Conservation (phyloP, 768 basidiomycete genomes). For the Punctularia strigosozonata region DNA sequence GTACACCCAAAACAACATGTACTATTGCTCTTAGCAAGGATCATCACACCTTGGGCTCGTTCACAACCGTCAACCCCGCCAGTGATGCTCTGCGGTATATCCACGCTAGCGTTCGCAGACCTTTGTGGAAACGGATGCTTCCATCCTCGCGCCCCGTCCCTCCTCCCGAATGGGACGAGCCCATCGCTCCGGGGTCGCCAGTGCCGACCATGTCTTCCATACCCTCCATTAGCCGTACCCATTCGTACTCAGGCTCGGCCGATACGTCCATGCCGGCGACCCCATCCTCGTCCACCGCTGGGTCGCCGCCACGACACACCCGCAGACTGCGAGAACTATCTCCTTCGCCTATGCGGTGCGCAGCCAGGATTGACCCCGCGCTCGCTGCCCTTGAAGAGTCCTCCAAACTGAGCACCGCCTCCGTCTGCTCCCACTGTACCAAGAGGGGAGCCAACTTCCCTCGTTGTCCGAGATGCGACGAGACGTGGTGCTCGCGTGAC, state of each 20-base stretch:
- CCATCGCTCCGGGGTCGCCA: neutral
- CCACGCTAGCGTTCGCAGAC: too few relatives aligned
- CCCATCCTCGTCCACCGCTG: neutral
- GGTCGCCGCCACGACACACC: slow-evolving; percentile 1
- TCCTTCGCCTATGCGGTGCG: too few relatives aligned
- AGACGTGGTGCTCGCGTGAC: slow-evolving; percentile 53
- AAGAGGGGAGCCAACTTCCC: slow-evolving; percentile 46
- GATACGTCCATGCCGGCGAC: neutral
- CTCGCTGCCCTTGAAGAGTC: slow-evolving; percentile 37
- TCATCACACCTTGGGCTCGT: too few relatives aligned
- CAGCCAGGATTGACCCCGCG: slow-evolving; percentile 39
- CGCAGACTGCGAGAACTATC: too few relatives aligned
- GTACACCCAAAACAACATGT: too few relatives aligned
- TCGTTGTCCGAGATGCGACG: slow-evolving; percentile 45
- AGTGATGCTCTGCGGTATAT: too few relatives aligned
- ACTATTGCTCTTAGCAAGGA: too few relatives aligned
- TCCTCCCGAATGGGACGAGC: neutral
- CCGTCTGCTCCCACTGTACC: slow-evolving; percentile 38
- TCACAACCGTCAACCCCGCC: too few relatives aligned
- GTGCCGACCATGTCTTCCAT: neutral
- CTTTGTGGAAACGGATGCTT: too few relatives aligned
- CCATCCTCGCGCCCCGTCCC: neutral
- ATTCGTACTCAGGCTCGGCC: neutral
- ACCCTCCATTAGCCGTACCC: neutral
- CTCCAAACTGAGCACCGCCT: slow-evolving; percentile 34